Conservation (phyloP, 108 stramenopile genomes). For the Nitzschia sp. region DNA sequence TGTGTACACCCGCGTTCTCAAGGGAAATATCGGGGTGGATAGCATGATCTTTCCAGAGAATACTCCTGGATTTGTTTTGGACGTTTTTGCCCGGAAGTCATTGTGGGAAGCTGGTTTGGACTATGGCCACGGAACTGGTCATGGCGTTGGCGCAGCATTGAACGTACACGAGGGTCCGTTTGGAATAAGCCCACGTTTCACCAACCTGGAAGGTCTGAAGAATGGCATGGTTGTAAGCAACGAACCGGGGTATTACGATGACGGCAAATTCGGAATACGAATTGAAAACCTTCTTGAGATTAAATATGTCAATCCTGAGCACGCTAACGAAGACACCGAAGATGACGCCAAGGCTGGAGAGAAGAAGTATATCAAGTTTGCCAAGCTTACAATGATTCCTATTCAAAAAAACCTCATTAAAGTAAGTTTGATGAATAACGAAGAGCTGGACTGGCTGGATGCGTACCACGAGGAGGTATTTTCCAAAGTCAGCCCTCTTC, state of each 20-base stretch:
- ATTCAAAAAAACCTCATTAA: conserved; percentile 89
- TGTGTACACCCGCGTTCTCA: conserved; percentile 91
- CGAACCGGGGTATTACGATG: conserved; percentile 98
- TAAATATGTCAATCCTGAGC: conserved; percentile 48
- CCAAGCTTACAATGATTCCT: conserved; percentile 85
- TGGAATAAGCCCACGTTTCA: conserved; percentile 64
- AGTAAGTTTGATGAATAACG: conserved; percentile 57
- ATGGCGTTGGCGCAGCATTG: conserved; percentile 95
- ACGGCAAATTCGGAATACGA: conserved; percentile 93
- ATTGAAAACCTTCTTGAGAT: conserved; percentile 91
- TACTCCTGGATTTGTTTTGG: conserved; percentile 92
- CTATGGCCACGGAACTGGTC: conserved; percentile 97
- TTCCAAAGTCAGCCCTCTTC: conserved; percentile 70
- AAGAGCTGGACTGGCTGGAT: conserved; percentile 89
- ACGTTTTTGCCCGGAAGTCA: conserved; percentile 90
- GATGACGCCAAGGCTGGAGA: conserved; percentile 26
- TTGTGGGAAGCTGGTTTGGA: conserved; percentile 93
- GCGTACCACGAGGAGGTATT: conserved; percentile 80
- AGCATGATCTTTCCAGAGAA: conserved; percentile 91
- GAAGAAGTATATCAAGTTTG: conserved; percentile 83
- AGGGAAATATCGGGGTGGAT: conserved; percentile 95
- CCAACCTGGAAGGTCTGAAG: conserved; percentile 76
- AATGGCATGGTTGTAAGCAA: conserved; percentile 97
- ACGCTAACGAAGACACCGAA: conserved; percentile 22
- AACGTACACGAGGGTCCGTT: conserved; percentile 98